Base-by-base conservation (phyloP, 306 rosid species). In the Ammopiptanthus mongolicus region DNA sequence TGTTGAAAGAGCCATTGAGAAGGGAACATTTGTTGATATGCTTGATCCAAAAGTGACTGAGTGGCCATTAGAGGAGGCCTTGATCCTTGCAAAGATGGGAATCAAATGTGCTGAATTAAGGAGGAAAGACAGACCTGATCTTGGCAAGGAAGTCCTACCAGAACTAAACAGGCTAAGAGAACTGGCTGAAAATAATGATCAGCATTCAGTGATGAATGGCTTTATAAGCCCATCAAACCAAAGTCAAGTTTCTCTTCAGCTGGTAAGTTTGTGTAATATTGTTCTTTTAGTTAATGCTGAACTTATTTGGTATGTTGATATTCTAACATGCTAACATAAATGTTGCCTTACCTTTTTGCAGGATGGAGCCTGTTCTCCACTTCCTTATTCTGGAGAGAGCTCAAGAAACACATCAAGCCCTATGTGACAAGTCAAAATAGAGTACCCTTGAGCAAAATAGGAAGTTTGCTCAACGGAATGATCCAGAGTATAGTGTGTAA, bases 121-220 rank as follows among this genome's bases (percentile, higher is more conserved):
- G 74, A 58, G 84, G 29, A 84, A 63, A 80, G 87, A 80, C 14
- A 59, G 87, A 18, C 84, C 87, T 60, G 84, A 84, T 72, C 87
- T 84, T 53, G 77, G 77, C 28, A 84, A 52, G 18, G 84, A 71
- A 58, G 46, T 84, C 37, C 21, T 84, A 0, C 87, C 87, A 13
- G 74, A 71, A 65, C 60, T 84, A 13, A 0, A 66, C 2, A 80
- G 61, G 55, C 57, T 84, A 23, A 84, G 79, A 76, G 63, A 14
- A 15, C 77, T 78, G 2, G 80, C 80, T 53, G 86, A 78, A 5
- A 83, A 0, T 48, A 22, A 18, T 61, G 82, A 71, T 51, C 59
- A 12, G 0, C 17, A 28, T 69, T 1, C 46, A 4, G 8, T 33
- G 17, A 23, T 14, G 1, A 3, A 37, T 73, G 65, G 80, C 46